These are phyloP conservation scores for Xylariaceae sp. DNA, from an alignment of 2,329 filamentous ascomycete species.

Conservation along the genomic window DNA sequence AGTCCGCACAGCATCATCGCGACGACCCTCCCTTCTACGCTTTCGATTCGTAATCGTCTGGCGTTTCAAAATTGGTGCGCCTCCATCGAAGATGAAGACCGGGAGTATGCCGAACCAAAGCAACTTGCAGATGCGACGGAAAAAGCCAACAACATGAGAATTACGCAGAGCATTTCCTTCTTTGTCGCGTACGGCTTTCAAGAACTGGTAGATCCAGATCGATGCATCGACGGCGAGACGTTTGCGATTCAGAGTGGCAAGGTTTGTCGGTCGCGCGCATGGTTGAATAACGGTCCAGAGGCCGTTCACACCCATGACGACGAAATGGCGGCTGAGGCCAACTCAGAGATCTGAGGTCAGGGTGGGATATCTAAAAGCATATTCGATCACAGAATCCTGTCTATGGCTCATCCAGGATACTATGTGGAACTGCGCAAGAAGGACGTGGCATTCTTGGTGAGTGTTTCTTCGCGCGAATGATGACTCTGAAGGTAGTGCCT, in stretches of 20 bases:
- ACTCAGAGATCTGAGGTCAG: conserved; percentile 8
- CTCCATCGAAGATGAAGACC: conserved; percentile 97
- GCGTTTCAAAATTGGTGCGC: conserved; percentile 83
- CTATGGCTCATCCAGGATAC: not conserved
- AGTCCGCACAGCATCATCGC: conserved; percentile 88
- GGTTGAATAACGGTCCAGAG: conserved; percentile 96
- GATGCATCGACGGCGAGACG: conserved; percentile 95
- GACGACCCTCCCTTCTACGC: conserved; percentile 74
- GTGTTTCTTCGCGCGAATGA: not conserved
- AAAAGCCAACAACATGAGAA: conserved; percentile 95
- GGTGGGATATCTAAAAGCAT: conserved; percentile 17
- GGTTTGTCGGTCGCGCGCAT: conserved; percentile 90
- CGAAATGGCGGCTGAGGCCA: conserved; percentile 12
- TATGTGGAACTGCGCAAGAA: not conserved
- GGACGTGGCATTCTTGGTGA: not conserved
- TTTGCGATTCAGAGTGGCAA: conserved; percentile 93
- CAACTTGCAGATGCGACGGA: conserved; percentile 95
- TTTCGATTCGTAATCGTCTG: conserved; percentile 82
- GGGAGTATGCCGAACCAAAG: conserved; percentile 95
- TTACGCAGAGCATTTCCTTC: conserved; percentile 96
- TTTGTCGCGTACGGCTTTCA: conserved; percentile 97
- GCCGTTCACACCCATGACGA: conserved; percentile 88
- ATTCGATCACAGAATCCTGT: not conserved
- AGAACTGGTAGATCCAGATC: conserved; percentile 99
- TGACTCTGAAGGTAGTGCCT: no score